phyloP scores from a whole-genome alignment of 352 stramenopile genomes.

The Pythium rishiriense region DNA sequence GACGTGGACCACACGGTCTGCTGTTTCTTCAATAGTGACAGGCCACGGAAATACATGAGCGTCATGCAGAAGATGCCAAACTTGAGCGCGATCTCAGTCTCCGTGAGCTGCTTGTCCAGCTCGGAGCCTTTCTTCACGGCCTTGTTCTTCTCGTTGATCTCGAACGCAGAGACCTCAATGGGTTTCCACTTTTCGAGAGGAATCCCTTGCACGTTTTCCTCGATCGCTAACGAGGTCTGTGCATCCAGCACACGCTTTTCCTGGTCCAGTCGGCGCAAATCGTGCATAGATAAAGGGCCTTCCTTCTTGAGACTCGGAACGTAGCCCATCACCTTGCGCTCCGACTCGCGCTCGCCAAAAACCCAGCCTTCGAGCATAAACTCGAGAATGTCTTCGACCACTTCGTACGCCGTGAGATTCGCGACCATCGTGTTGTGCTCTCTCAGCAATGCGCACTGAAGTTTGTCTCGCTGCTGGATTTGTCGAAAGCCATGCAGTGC shows the following conservation, averaged over 20 bases:
- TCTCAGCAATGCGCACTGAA: conserved; percentile 75
- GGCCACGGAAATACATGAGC: conserved; percentile 95
- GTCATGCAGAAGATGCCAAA: conserved; percentile 96
- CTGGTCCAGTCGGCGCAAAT: conserved; percentile 64
- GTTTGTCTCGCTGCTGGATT: conserved; percentile 78
- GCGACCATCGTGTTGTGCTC: conserved; percentile 90
- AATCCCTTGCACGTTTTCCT: conserved; percentile 50
- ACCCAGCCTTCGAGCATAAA: conserved; percentile 97
- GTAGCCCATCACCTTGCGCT: conserved; percentile 65
- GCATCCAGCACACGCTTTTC: conserved; percentile 41
- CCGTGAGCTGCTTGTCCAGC: conserved; percentile 65
- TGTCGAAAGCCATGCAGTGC: conserved; percentile 91
- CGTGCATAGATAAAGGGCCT: conserved; percentile 65
- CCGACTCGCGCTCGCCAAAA: conserved; percentile 92
- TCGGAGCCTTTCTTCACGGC: conserved; percentile 66
- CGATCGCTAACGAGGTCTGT: conserved; percentile 30
- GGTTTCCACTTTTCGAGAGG: conserved; percentile 74
- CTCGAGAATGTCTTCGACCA: conserved; percentile 94
- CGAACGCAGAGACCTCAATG: conserved; percentile 67
- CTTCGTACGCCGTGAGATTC: conserved; percentile 80
- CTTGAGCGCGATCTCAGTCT: conserved; percentile 93
- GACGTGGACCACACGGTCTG: conserved; percentile 73
- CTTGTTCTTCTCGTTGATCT: conserved; percentile 52
- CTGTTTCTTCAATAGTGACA: conserved; percentile 88
- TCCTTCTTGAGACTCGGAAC: conserved; percentile 87